phyloP scores from a whole-genome alignment of 352 stramenopile species.

The Phytophthora capsici region DNA sequence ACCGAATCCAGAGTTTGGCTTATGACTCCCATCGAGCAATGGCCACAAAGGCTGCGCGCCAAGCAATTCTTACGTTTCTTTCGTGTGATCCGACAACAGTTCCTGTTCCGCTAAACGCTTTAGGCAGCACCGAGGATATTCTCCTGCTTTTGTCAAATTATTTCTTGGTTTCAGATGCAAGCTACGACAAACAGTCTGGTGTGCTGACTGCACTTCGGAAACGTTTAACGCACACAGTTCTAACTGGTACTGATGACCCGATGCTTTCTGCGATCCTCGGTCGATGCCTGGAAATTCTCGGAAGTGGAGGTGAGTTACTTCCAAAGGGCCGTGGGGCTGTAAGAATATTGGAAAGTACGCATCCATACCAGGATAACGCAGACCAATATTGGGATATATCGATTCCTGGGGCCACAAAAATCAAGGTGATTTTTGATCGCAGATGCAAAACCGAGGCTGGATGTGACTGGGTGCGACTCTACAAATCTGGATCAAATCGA shows the following conservation, averaged over 20 bases:
- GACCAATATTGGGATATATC: constrained; percentile 75
- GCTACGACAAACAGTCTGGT: constrained; percentile 30
- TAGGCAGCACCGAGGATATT: constrained; percentile 47
- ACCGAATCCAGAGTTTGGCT: constrained; percentile 64
- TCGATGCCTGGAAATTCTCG: constrained; percentile 49
- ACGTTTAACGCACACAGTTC: constrained; percentile 29
- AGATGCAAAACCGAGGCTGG: constrained; percentile 71
- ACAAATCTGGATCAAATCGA: constrained; percentile 62
- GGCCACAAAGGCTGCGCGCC: constrained; percentile 60
- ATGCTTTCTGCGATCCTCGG: constrained; percentile 28
- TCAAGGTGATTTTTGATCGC: constrained; percentile 76
- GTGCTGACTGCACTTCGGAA: constrained; percentile 34
- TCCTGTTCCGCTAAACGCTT: constrained; percentile 30
- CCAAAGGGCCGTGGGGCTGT: constrained; percentile 53
- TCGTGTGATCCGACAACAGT: constrained; percentile 13
- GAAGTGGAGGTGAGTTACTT: constrained; percentile 26
- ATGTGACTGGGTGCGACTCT: constrained; percentile 77
- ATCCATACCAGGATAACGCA: constrained; percentile 75
- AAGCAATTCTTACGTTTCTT: constrained; percentile 52
- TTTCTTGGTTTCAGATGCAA: constrained; percentile 33
- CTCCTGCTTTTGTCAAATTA: constrained; percentile 56
- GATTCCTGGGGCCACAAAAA: constrained; percentile 69
- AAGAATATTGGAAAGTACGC: constrained; percentile 66
- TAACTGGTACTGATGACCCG: constrained; percentile 26
- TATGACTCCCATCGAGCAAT: constrained; percentile 69